Evolutionary conservation across 352 stramenopile species (phyloP), one percentile per base, ranked within the genome.

Genomic region (Blastocystis sp.): DNA sequence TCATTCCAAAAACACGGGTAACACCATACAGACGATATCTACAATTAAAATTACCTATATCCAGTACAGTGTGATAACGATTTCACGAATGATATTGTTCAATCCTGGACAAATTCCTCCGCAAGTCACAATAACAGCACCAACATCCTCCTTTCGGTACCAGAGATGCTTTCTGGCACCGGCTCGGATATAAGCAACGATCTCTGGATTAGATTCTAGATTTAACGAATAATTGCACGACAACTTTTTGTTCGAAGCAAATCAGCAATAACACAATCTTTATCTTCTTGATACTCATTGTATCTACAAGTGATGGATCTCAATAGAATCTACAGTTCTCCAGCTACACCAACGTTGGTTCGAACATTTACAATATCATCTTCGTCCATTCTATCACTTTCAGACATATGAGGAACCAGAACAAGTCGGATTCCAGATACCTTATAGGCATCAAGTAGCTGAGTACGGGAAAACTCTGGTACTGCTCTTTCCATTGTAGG

Each of bases 21-120:
- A 93, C 92, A 12, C 90, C 92, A 86, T 95, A 94, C 14, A 83
- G 49, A 42, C 71, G 71, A 7, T 92, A 57, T 43, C 90, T 88
- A 88, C 88, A 88, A 16, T 69, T 29, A 58, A 77, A n/a, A n/a
- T 32, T 24, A 1, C 5, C 5, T 16, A 29, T n/a, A 49, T 24
- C 24, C 1, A 91, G 4, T 85, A 94, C 19, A 99, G 89, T 11
- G 93, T 94, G 12, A 97, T 92, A 12, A 94, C 96, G 81, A 98
- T 93, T 89, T 98, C 95, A 77, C 95, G 93, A 85, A 98, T 94
- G 35, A 98, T 94, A 89, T 98, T 98, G 91, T 99, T 99, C n/a
- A 99, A 91, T 5, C 96, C 96, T 21, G 96, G 96, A 88, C 94
- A 98, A 32, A 98, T 90, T 1, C 95, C 95, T 56, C 94, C 93